A percentile compares a stretch with the other conserved stretches of the same genome.
Conservation (phyloP, 176 grass and related monocot species). For the Triticum turgidum region DNA sequence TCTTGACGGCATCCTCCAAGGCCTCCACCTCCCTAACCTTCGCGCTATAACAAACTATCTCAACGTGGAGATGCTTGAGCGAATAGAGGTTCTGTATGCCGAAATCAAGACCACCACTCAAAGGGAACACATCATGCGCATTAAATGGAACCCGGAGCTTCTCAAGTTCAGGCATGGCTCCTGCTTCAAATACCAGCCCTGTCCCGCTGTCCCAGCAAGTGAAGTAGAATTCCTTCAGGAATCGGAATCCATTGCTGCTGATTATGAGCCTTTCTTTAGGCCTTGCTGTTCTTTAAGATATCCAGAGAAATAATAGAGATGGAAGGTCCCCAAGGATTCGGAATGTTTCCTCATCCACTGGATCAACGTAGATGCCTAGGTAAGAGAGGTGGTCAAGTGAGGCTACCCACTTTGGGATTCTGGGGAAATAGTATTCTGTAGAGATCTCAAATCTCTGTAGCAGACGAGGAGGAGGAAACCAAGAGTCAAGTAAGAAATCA, state of each 20-base stretch:
- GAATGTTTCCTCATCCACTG: conserved; percentile 9
- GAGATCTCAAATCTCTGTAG: background rate
- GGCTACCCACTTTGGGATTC: background rate
- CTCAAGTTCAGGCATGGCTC: conserved; percentile 12
- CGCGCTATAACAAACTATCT: background rate
- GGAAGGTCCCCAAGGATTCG: background rate
- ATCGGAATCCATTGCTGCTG: background rate
- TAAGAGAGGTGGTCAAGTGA: background rate
- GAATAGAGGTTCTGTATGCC: background rate
- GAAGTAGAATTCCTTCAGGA: background rate
- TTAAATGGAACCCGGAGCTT: conserved; percentile 11
- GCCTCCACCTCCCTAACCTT: background rate
- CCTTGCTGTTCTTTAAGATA: background rate
- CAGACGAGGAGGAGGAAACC: background rate
- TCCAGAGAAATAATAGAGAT: background rate
- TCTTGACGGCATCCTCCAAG: background rate
- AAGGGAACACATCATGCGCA: background rate
- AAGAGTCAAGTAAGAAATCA: conserved; percentile 1
- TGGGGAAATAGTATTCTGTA: background rate
- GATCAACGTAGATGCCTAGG: background rate
- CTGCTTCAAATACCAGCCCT: conserved; percentile 5
- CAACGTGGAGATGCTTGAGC: background rate
- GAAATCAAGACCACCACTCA: background rate
- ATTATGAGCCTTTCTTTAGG: background rate
- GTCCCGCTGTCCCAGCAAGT: background rate